These are phyloP conservation scores for Yamadazyma tumulicola DNA, from an alignment of 805 yeast species.

Conservation along the genomic window DNA sequence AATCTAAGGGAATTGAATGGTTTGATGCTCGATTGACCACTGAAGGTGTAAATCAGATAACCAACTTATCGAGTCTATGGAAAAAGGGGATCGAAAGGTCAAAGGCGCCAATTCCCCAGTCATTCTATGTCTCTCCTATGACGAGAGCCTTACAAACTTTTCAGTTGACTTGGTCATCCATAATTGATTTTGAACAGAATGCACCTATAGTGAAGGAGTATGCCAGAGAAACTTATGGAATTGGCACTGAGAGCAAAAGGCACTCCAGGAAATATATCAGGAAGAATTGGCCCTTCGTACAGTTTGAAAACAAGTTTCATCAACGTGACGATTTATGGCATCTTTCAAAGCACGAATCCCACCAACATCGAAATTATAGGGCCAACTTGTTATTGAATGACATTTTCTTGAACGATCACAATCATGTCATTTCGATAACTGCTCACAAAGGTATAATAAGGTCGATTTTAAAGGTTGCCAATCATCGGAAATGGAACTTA, in stretches of 20 bases:
- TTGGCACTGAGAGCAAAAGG: conserved; percentile 27
- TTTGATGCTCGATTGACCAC: conserved; percentile 28
- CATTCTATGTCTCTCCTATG: conserved; percentile 29
- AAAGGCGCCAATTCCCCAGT: conserved; percentile 21
- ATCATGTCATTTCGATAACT: conserved; percentile 22
- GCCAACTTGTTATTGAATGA: conserved; percentile 25
- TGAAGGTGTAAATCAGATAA: conserved; percentile 18
- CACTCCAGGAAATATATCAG: conserved; percentile 21
- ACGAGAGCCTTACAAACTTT: conserved; percentile 30
- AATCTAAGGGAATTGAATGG: conserved; percentile 23
- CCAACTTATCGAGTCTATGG: conserved; percentile 15
- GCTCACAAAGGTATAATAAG: conserved; percentile 27
- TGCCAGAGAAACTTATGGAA: conserved; percentile 32
- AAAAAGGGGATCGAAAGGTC: conserved; percentile 11
- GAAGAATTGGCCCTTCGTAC: conserved; percentile 16
- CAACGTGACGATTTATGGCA: conserved; percentile 25
- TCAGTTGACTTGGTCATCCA: conserved; percentile 20
- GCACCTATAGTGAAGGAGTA: conserved; percentile 24
- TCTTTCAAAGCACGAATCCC: conserved; percentile 19
- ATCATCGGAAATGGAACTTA: conserved; percentile 22
- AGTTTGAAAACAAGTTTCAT: conserved; percentile 24
- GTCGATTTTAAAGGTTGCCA: conserved; percentile 21
- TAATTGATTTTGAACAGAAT: conserved; percentile 15
- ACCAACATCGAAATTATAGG: conserved; percentile 23
- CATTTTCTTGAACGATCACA: conserved; percentile 20